These are phyloP conservation scores for Macrotyloma uniflorum DNA, from an alignment of 306 rosid genomes.

Conservation along the genomic window DNA sequence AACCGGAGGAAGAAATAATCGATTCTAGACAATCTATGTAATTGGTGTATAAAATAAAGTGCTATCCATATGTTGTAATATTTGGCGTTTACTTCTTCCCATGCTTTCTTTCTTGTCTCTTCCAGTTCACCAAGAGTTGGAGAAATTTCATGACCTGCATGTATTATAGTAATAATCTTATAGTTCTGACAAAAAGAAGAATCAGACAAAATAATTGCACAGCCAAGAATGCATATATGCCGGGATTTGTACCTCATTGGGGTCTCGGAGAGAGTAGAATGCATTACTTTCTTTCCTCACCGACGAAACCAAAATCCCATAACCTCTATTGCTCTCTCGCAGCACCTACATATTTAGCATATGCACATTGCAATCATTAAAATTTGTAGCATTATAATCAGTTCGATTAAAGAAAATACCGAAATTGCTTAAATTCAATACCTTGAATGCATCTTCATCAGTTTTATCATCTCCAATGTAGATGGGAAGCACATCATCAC, in stretches of 20 bases:
- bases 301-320: slow-evolving; percentile 81
- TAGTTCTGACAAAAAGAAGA: slow-evolving; percentile 4
- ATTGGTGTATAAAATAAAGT: background rate
- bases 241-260: slow-evolving; percentile 61
- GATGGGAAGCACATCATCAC: slow-evolving; percentile 73
- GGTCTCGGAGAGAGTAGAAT: slow-evolving; percentile 73
- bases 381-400: background rate
- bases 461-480: slow-evolving; percentile 90
- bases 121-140: slow-evolving; percentile 70
- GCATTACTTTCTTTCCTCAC: slow-evolving; percentile 82
- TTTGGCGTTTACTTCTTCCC: slow-evolving; percentile 17
- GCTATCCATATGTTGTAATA: background rate
- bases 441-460: slow-evolving; percentile 98
- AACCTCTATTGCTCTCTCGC: slow-evolving; percentile 64
- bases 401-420: background rate
- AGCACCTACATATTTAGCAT: slow-evolving; percentile 50
- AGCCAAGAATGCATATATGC: background rate
- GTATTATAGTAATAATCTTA: background rate
- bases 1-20: slow-evolving; percentile 17
- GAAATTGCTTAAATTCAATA: slow-evolving; percentile 35
- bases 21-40: background rate
- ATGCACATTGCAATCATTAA: background rate
- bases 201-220: background rate
- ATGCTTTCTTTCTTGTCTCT: slow-evolving; percentile 40
- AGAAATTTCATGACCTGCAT: slow-evolving; percentile 90